Base-by-base conservation (phyloP, 306 rosid species). In the Acacia acuminata region DNA sequence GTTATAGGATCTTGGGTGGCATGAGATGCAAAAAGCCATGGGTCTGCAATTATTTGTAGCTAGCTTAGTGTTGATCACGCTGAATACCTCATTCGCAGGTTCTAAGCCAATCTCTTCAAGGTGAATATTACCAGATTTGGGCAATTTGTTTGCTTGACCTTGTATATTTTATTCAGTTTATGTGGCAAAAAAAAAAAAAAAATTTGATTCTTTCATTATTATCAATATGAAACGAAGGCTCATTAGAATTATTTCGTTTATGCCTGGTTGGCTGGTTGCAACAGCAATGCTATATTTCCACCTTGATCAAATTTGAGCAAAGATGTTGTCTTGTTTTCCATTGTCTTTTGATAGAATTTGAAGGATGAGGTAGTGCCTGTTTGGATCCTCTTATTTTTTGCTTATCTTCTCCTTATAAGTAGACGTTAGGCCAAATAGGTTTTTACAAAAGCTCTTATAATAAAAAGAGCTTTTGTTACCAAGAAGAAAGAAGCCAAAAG, bases 41-140 rank as follows among this genome's bases (percentile, higher is more conserved):
- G 94, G 91, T 60, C 73, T 90, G 58, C 98, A 91, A 78, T 74
- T 92, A 36, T 72, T 84, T 78, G 65, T 94, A 50, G 98, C 92
- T 71, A 73, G 91, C 85, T 65, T 94, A 53, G 99, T 96, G 86
- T 71, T 94, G 78, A 86, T 91, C 85, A 79, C 94, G n/a, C 88
- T 94, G 58, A 91, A 56, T 73, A 81, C 90, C 32, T 91, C 99
- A 19, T 94, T 91, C 78, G 74, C 83, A 80, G 67, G 81, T 77
- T 88, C 89, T 63, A 81, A 69, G 42, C 78, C 96, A 77, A 74
- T 81, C 19, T 86, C 91, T 84, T 79, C 91, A 27, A 93, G 97
- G 99, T 95, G 82, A 83, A 65, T 81, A 3, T 30, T 77, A 2
- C 55, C 12, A 8, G 42, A 68, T 68, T 43, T 22, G 34, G 0